Conservation (phyloP, 2,329 filamentous ascomycete genomes). For the Raffaelea albimanens region DNA sequence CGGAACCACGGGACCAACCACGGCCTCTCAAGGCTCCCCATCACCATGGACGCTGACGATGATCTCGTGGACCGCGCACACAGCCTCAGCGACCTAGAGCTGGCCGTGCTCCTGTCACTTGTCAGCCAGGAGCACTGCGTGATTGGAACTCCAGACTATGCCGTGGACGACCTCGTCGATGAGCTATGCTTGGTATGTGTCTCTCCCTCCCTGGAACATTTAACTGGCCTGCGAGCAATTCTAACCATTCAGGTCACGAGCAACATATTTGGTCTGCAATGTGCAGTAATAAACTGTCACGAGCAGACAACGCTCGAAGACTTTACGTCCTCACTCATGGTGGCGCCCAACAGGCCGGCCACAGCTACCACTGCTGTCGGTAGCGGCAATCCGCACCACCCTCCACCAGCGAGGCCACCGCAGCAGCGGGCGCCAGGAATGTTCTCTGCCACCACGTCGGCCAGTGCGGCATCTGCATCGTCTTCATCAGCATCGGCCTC, state of each 20-base stretch:
- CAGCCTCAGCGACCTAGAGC: constrained; percentile 74
- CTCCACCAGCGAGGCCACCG: too few species aligned
- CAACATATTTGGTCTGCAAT: constrained; percentile 63
- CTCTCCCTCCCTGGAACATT: too few species aligned
- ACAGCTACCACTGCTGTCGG: constrained; percentile 3
- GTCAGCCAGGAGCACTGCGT: constrained; percentile 80
- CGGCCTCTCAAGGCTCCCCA: too few species aligned
- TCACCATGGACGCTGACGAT: constrained; percentile 21
- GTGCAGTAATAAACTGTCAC: constrained; percentile 63
- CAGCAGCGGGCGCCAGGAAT: not conserved
- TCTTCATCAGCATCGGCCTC: constrained; percentile 7
- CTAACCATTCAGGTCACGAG: constrained; percentile 44
- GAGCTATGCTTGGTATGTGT: constrained; percentile 59
- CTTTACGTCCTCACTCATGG: constrained; percentile 63
- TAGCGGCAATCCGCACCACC: too few species aligned
- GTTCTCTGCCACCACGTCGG: not conserved
- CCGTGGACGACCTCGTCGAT: constrained; percentile 57
- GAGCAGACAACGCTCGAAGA: constrained; percentile 68
- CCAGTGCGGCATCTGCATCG: not conserved
- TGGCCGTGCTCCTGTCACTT: constrained; percentile 75
- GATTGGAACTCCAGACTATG: constrained; percentile 58
- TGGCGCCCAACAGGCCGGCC: constrained; percentile 24
- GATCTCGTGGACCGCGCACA: constrained; percentile 61
- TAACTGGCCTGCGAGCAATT: not conserved
- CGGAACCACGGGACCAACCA: too few species aligned